These are phyloP conservation scores for Apiospora kogelbergensis DNA, from an alignment of 2,329 filamentous ascomycete genomes.

Conservation along the genomic window DNA sequence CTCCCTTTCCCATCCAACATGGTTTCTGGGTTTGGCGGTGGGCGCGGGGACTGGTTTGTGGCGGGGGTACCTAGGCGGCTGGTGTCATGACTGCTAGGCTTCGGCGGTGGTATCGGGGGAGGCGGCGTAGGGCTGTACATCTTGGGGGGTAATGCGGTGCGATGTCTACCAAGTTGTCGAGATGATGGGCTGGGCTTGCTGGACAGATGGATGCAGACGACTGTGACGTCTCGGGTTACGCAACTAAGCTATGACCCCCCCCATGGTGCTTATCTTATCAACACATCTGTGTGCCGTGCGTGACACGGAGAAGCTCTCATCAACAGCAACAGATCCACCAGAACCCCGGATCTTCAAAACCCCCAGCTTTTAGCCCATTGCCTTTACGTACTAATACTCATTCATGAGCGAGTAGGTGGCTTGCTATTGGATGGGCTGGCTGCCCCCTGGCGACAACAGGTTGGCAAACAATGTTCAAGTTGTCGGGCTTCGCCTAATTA, in stretches of 20 bases:
- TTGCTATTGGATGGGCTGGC: not conserved
- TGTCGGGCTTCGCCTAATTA: not conserved
- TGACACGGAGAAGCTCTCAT: no score
- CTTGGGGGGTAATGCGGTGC: not conserved
- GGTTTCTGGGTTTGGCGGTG: slow-evolving; percentile 36
- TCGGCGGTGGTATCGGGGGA: slow-evolving; percentile 71
- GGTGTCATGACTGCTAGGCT: slow-evolving; percentile 67
- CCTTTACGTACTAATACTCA: not conserved
- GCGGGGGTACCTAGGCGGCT: slow-evolving; percentile 67
- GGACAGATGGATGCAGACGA: not conserved
- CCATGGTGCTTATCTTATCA: not conserved
- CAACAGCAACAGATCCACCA: not conserved
- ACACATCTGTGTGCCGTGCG: no score
- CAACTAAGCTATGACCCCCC: not conserved
- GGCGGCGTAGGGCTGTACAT: slow-evolving; percentile 47
- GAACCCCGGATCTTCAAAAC: not conserved
- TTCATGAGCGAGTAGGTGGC: no score
- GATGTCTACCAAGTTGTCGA: no score
- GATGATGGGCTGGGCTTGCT: not conserved
- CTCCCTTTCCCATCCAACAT: slow-evolving; percentile 24
- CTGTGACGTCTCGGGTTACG: slow-evolving; percentile 1
- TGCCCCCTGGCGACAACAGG: not conserved
- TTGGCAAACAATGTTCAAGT: not conserved
- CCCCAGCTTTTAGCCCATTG: not conserved
- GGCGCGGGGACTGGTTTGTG: slow-evolving; percentile 43